Evolutionary conservation across 2,329 filamentous ascomycete species (phyloP), one percentile per base, ranked within the genome.

Genomic region (Verticillium isaacii): DNA sequence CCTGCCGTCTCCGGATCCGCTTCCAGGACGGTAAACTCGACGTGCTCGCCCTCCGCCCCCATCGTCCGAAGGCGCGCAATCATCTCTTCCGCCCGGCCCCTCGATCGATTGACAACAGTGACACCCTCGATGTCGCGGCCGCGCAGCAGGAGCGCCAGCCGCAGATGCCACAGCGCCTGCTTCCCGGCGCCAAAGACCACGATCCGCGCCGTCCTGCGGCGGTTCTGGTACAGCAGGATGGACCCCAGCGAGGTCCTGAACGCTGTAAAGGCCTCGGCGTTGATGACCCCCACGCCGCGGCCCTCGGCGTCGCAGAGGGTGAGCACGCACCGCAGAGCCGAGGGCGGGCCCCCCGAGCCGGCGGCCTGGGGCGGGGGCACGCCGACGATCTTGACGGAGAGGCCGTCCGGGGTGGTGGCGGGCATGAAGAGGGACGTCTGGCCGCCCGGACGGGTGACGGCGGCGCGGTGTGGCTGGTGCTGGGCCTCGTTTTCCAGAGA

Each of bases 151-250:
- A 98, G 82, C 0, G 93, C 89, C 5, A 98, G 83, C 1, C 93
- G 89, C 54, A 96, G 86, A 73, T 97, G 94, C 93, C 93, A 98
- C 78, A 94, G 96, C 14, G 94, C 94, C 78, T 97, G 93, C 68
- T 89, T 87, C 56, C 94, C 94, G 37, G 90, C 89, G 29, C 94
- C 94, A 73, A 97, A 98, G 60, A 96, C 89, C 15, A 89, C 88
- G 12, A 97, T 72, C 15, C 88, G 91, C 71, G 96, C 89, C 32
- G 84, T 83, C 61, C 84, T 80, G 61, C 94, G 90, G 41, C 83
- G 84, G 23, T 76, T 74, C 37, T 92, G 80, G 29, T 52, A 52
- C 0, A 92, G 80, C 32, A 88, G 86, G 60, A 89, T 85, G 4
- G 89, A 89, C 1, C 86, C 86, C 12, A 94, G 79, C 0, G 91